Conservation (phyloP, 345 rosid species). For the Dipteronia sinensis region DNA sequence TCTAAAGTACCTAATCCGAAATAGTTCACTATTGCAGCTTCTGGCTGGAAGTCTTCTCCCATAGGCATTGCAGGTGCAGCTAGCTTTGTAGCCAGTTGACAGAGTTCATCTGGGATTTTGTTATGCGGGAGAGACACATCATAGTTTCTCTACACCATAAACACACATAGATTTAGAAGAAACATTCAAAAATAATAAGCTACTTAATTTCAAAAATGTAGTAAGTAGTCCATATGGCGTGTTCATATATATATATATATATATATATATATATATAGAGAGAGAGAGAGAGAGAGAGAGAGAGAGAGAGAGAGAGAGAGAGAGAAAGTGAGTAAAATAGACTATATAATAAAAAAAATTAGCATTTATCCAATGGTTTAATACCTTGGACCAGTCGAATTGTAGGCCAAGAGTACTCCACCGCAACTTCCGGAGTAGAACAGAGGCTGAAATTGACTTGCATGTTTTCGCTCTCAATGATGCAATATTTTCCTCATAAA, state of each 20-base stretch:
- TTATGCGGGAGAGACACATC: conserved; percentile 78
- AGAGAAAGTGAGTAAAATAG: no score
- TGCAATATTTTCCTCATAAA: conserved; percentile 42
- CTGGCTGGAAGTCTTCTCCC: conserved; percentile 82
- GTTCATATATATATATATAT: background rate
- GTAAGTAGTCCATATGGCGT: background rate
- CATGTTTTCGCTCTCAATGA: conserved; percentile 34
- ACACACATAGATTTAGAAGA: conserved; percentile 12
- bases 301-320: no score
- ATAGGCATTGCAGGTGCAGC: conserved; percentile 77
- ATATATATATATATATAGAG: no score
- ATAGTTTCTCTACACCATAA: conserved; percentile 68
- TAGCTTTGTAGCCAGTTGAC: conserved; percentile 68
- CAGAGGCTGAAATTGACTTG: conserved; percentile 49
- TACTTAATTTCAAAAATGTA: background rate
- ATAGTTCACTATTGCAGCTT: conserved; percentile 92
- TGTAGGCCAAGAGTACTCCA: conserved; percentile 98
- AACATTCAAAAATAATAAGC: conserved; percentile 1
- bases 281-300: no score
- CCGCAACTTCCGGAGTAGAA: conserved; percentile 70
- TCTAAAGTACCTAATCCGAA: conserved; percentile 62
- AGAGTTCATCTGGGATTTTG: conserved; percentile 76
- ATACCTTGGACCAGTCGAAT: conserved; percentile 94
- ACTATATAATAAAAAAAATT: background rate
- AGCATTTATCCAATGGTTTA: background rate